Evolutionary conservation across 2,329 filamentous ascomycete genomes (phyloP), one percentile per base, ranked within the genome.

Genomic region (Xenoacremonium recifei): DNA sequence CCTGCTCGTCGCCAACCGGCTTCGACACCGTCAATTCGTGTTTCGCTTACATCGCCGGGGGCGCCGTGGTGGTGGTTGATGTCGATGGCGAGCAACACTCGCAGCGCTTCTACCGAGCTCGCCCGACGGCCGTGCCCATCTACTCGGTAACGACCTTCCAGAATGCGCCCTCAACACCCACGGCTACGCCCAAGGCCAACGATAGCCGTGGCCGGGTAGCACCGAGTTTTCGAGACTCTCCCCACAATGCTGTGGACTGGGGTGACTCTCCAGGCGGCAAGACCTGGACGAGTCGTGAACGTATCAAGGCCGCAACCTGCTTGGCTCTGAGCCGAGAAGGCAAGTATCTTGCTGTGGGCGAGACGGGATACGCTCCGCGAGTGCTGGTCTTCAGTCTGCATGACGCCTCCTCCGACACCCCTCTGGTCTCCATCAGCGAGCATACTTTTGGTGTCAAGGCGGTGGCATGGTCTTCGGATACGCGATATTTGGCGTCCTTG

Each of bases 251-350:
- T 3, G 50, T 60, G 7, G 79, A 82, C 49, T 79, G 76, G 71
- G 64, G 73, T 11, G 91, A 96, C 35, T 79, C 79, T 3, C 70
- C 79, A 4, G 65, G 67, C 30, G 82, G 79, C 38, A 89, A 84
- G 62, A 89, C 85, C 11, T 92, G 89, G 85, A 90, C 88, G 2
- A 93, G 89, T 41, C 82, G 89, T 51, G 93, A 97, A 65, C 82
- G 90, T 52, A 91, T 97, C 62, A 97, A 97, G 69, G 88, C 93
- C 15, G 89, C 91, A 3, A 96, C 91, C 5, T 95, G 91, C 59
- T 79, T 99, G 19, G 85, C 89, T 17, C 77, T 99, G 51, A 96
- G 90, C 60, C 82, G 84, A 1, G 90, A 96, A 66, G 91, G 88
- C 21, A 86, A 81, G 55, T 95, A 87, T 61, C 73, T 99, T 39